Percentiles rank a stretch among this genome's conserved stretches.
These are phyloP conservation scores for Exophiala aquamarina DNA, from an alignment of 2,329 filamentous ascomycete species.

Conservation along the genomic window DNA sequence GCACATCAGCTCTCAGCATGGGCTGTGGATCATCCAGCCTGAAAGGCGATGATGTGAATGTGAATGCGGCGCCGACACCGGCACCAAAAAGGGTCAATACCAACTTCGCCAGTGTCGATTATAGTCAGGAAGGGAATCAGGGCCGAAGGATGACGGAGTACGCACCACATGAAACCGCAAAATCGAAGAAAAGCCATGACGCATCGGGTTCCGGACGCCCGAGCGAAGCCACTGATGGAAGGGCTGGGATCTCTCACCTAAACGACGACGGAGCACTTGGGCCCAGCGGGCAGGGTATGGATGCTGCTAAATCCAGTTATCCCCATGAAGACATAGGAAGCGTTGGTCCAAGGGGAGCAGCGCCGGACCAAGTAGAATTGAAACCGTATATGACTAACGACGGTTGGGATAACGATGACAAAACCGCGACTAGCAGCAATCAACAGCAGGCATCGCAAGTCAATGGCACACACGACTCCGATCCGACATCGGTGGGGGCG, in stretches of 20 bases:
- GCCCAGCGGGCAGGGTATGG: background rate
- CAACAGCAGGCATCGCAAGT: background rate
- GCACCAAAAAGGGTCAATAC: constrained; percentile 21
- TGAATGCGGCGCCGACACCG: constrained; percentile 2
- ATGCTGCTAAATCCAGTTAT: background rate
- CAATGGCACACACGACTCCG: constrained; percentile 8
- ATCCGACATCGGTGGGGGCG: constrained; percentile 17
- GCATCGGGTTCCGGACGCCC: background rate
- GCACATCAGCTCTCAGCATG: constrained; percentile 12
- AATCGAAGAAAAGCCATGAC: constrained; percentile 6
- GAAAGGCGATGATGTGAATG: constrained; percentile 26
- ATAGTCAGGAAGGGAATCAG: constrained; percentile 14
- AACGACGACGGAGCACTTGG: background rate
- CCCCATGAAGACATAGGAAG: constrained; percentile 1
- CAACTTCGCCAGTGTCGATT: constrained; percentile 27
- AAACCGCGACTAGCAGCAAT: background rate
- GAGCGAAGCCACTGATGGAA: background rate
- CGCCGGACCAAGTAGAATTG: constrained; percentile 2
- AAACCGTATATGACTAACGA: constrained; percentile 20
- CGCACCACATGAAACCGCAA: constrained; percentile 21
- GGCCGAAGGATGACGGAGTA: constrained; percentile 26
- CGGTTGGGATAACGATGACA: constrained; percentile 15
- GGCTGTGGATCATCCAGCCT: constrained; percentile 25
- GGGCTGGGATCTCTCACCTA: background rate
- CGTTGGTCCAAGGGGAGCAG: background rate